These are phyloP conservation scores for Termitomyces sp. DNA, from an alignment of 768 basidiomycete genomes.

Conservation along the genomic window DNA sequence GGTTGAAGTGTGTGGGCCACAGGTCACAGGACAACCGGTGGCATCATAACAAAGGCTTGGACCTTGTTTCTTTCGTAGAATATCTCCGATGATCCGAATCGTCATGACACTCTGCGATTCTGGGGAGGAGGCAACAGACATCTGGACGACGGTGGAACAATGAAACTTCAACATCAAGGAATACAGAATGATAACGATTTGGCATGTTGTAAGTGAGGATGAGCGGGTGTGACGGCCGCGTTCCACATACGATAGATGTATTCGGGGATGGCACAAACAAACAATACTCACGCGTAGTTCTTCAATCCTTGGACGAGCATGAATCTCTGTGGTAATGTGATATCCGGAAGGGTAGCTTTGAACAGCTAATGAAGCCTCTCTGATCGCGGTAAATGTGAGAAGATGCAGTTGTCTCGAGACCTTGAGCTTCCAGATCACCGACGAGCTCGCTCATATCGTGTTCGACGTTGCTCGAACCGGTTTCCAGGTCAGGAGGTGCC, in stretches of 20 bases:
- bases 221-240: too few relatives aligned
- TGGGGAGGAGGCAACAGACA: background rate
- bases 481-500: background rate
- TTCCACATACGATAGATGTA: too few relatives aligned
- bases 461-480: background rate
- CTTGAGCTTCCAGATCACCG: background rate
- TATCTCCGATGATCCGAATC: background rate
- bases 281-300: too few relatives aligned
- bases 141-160: background rate
- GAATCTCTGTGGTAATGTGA: too few relatives aligned
- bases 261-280: too few relatives aligned
- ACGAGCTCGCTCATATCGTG: slow-evolving; percentile 2
- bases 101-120: background rate
- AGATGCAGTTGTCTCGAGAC: slow-evolving; percentile 4
- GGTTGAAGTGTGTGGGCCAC: background rate
- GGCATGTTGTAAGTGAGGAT: background rate
- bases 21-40: background rate
- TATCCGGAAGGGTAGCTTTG: too few relatives aligned
- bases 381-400: background rate
- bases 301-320: too few relatives aligned
- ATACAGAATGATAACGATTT: background rate
- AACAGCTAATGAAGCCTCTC: too few relatives aligned
- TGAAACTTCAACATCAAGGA: background rate
- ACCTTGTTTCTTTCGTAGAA: background rate
- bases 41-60: background rate